A percentile compares a stretch with the other conserved stretches of the same genome.
Evolutionary conservation across 306 rosid genomes (phyloP).

Genomic region (Prunus dulcis): DNA sequence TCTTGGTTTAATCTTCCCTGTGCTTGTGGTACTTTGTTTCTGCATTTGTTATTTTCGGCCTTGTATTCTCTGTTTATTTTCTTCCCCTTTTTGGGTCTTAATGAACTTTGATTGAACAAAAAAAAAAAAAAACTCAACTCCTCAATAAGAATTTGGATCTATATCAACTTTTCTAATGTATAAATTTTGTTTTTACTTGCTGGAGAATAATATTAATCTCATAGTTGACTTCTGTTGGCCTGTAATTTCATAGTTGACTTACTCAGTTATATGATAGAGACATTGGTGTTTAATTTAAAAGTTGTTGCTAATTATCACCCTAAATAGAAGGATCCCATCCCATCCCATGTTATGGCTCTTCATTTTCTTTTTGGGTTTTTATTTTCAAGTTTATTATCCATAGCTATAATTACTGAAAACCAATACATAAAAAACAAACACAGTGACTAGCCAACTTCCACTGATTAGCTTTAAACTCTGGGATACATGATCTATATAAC

Average conservation of each 20-base stretch:
- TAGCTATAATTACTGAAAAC: not conserved
- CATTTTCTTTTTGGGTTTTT: not conserved
- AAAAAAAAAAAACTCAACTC: no score
- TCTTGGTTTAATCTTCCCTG: no score
- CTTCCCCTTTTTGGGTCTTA: no score
- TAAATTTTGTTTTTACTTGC: no score
- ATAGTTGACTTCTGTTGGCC: no score
- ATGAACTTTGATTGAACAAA: no score
- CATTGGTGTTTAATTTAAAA: not conserved
- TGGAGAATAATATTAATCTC: not conserved
- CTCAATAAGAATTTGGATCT: no score
- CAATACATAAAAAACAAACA: not conserved
- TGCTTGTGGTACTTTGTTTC: no score
- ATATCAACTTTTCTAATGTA: no score
- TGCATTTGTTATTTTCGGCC: no score
- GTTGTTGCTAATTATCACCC: not conserved
- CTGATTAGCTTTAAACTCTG: not conserved
- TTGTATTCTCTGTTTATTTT: no score
- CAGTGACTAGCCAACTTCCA: not conserved
- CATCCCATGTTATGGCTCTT: not conserved
- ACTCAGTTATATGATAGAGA: not conserved
- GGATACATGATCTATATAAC: not conserved
- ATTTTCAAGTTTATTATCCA: not conserved
- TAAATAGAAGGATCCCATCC: constrained; percentile 8
- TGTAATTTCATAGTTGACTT: not conserved